Conservation (phyloP, 192 early-diverging fungal genomes). For the Coemansia sp. region DNA sequence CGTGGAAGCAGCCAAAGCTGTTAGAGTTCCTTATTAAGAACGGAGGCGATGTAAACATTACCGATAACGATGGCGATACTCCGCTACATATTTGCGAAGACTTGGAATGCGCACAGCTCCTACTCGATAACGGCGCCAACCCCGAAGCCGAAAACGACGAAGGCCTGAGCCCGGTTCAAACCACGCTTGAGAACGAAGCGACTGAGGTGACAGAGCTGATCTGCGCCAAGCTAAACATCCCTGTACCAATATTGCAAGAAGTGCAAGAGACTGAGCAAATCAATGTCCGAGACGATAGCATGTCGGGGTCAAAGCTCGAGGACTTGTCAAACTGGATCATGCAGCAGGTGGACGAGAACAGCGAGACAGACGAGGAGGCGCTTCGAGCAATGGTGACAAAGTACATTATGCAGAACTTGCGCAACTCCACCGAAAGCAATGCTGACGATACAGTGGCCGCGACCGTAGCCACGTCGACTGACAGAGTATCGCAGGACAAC, state of each 20-base stretch:
- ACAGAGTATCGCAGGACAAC: constrained; percentile 36
- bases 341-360: constrained; percentile 58
- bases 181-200: constrained; percentile 66
- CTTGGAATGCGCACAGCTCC: constrained; percentile 63
- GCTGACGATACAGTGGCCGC: constrained; percentile 43
- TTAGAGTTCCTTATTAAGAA: constrained; percentile 66
- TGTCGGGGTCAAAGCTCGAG: constrained; percentile 46
- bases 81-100: constrained; percentile 77
- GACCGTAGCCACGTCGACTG: constrained; percentile 40
- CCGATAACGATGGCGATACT: constrained; percentile 80
- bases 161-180: constrained; percentile 55
- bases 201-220: constrained; percentile 67
- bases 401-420: constrained; percentile 49
- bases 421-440: constrained; percentile 22
- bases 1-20: constrained; percentile 69
- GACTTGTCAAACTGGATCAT: constrained; percentile 63
- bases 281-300: constrained; percentile 20
- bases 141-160: constrained; percentile 63
- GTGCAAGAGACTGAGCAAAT: constrained; percentile 28
- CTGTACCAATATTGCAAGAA: constrained; percentile 50
- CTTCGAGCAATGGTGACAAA: constrained; percentile 61
- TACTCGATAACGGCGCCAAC: constrained; percentile 75
- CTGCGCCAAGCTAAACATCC: constrained; percentile 58
- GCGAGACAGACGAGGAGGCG: constrained; percentile 60
- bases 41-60: constrained; percentile 69